Conservation (phyloP, 2,329 filamentous ascomycete genomes). For the Tolypocladium cylindrosporum region DNA sequence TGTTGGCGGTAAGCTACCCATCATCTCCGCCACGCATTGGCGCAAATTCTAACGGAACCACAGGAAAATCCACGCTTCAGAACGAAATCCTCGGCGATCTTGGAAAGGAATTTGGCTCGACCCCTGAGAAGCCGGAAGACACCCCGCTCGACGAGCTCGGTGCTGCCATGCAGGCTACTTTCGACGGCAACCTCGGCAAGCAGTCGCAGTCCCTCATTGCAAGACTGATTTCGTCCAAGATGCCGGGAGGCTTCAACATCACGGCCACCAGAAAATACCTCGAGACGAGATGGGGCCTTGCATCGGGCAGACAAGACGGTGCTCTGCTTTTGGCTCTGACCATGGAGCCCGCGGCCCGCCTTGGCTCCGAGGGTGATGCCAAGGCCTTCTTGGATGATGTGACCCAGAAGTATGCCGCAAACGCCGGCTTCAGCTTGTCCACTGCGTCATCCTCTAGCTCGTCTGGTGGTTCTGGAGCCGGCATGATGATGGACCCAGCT, state of each 20-base stretch:
- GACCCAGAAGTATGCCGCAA: slow-evolving; percentile 78
- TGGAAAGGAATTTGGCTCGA: slow-evolving; percentile 96
- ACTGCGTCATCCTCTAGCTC: slow-evolving; percentile 65
- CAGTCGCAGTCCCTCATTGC: slow-evolving; percentile 90
- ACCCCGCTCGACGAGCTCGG: slow-evolving; percentile 91
- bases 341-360: slow-evolving; percentile 79
- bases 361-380: slow-evolving; percentile 82
- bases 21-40: not conserved
- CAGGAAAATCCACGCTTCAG: slow-evolving; percentile 95
- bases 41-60: not conserved
- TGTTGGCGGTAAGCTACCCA: slow-evolving; percentile 66
- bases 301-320: slow-evolving; percentile 78
- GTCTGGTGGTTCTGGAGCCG: slow-evolving; percentile 59
- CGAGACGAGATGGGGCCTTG: slow-evolving; percentile 87
- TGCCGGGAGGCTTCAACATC: slow-evolving; percentile 99
- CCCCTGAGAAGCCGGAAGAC: slow-evolving; percentile 97
- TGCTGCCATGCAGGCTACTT: slow-evolving; percentile 94
- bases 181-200: slow-evolving; percentile 96
- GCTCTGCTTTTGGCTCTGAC: slow-evolving; percentile 82
- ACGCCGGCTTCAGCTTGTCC: slow-evolving; percentile 74
- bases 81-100: slow-evolving; percentile 98
- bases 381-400: slow-evolving; percentile 88
- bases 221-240: slow-evolving; percentile 93
- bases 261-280: slow-evolving; percentile 91
- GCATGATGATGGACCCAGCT: slow-evolving; percentile 99